Evolutionary conservation across 768 basidiomycete species (phyloP).

Genomic region (Rhodotorula diobovata): DNA sequence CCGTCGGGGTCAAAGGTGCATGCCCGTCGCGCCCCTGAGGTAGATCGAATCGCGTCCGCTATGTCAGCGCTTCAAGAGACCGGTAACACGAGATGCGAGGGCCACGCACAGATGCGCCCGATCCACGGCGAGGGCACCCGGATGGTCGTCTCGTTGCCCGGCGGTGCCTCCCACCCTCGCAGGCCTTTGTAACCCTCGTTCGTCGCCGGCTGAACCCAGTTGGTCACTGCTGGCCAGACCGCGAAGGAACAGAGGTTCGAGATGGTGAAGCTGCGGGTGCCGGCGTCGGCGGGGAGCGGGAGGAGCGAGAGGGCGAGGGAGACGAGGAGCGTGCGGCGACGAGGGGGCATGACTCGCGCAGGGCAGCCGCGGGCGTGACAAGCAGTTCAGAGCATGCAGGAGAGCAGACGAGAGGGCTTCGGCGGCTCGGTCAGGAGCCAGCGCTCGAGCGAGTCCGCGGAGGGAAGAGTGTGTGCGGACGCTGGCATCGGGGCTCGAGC

Average conservation of each 20-base stretch:
- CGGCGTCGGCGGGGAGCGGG: not conserved
- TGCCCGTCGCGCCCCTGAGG: slow-evolving; percentile 7
- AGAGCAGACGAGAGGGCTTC: too few relatives aligned
- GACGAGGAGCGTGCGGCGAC: not conserved
- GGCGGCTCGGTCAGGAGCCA: too few relatives aligned
- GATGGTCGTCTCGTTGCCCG: not conserved
- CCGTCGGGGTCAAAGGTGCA: slow-evolving; percentile 10
- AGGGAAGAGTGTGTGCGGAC: too few relatives aligned
- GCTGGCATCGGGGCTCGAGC: too few relatives aligned
- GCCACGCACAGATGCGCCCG: slow-evolving; percentile 9
- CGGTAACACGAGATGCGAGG: not conserved
- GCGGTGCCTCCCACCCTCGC: slow-evolving; percentile 3
- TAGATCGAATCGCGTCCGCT: rapidly evolving
- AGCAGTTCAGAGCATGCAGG: not conserved
- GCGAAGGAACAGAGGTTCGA: not conserved
- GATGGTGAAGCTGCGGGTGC: slow-evolving; percentile 8
- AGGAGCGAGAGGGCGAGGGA: not conserved
- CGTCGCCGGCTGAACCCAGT: too few relatives aligned
- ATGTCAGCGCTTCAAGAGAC: not conserved
- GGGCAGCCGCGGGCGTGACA: too few relatives aligned
- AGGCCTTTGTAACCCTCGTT: not conserved
- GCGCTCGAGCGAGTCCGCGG: not conserved
- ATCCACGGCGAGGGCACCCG: not conserved
- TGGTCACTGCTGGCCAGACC: not conserved
- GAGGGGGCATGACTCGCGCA: too few relatives aligned